Evolutionary conservation across 2,329 filamentous ascomycete species (phyloP), one percentile per base, ranked within the genome.

Genomic region (Blastomyces gilchristii): DNA sequence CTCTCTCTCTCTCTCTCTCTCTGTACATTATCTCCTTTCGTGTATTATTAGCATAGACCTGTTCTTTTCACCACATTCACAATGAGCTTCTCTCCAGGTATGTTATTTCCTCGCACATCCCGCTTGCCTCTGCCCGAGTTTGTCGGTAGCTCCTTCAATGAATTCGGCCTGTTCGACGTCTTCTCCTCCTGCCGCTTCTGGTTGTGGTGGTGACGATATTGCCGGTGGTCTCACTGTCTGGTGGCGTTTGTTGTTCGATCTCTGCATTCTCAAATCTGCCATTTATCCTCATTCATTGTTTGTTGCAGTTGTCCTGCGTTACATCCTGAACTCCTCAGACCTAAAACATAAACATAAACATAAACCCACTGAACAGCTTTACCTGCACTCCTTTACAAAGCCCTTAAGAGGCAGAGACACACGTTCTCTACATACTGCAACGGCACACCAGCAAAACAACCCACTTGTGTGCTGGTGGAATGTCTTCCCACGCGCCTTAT

Each of bases 31-130:
- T 52, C 34, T 65, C 64, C 65, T 58, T 68, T 64, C 67, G 67
- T 70, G 65, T 71, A 56, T 56, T 56, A n/a, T 39, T 37, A 39
- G 72, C 71, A 66, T 72, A 71, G 69, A 73, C n/a, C 62, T 66
- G 67, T 65, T 60, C 65, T 63, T 65, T 67, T 62, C 45, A 52
- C 25, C 63, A 68, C 63, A 61, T 67, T 71, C 71, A 75, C 68
- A 73, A 74, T 75, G 73, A 70, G 68, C 73, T 77, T 74, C 72
- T 71, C 74, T 71, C 71, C 75, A 66, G 79, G 79, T 81, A 79
- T 69, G 79, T 76, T 64, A 14, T 59, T 18, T n/a, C 39, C 34
- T 50, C 31, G 18, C 1, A 11, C 0, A 22, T 28, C 14, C 14
- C 34, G 18, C 34, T 7, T 31, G 31, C 31, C 5, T 56, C 16